Conservation (phyloP, 2,329 filamentous ascomycete genomes). For the Acarospora socialis region DNA sequence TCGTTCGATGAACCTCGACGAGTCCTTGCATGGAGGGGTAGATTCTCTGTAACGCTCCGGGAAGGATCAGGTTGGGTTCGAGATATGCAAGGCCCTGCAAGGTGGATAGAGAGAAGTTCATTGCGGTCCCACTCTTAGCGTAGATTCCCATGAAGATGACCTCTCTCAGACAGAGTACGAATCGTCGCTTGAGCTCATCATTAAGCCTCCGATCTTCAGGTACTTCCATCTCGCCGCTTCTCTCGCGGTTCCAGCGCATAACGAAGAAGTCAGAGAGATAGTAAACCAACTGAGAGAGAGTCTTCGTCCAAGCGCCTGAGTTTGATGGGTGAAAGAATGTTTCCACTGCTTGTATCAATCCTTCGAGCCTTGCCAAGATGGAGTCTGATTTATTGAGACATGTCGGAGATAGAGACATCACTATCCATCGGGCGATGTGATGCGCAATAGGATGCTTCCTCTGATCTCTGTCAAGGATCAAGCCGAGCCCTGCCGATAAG, state of each 20-base stretch:
- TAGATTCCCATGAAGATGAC: constrained; percentile 98
- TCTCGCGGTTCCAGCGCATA: constrained; percentile 92
- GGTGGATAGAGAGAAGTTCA: constrained; percentile 81
- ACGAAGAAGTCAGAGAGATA: constrained; percentile 94
- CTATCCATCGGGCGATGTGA: constrained; percentile 82
- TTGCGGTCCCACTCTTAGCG: constrained; percentile 81
- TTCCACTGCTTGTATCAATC: constrained; percentile 84
- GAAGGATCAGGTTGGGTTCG: constrained; percentile 81
- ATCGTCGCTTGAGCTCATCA: constrained; percentile 67
- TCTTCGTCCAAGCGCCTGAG: constrained; percentile 78
- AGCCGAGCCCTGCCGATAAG: constrained; percentile 63
- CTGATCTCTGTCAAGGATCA: constrained; percentile 81
- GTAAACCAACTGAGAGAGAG: constrained; percentile 77
- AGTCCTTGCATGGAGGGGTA: constrained; percentile 94
- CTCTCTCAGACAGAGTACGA: constrained; percentile 77
- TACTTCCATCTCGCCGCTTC: constrained; percentile 78
- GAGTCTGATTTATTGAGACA: constrained; percentile 67
- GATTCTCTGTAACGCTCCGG: constrained; percentile 85
- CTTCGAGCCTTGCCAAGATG: constrained; percentile 72
- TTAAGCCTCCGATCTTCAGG: constrained; percentile 68
- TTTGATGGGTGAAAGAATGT: constrained; percentile 99
- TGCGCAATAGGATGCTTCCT: constrained; percentile 88
- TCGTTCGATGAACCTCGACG: constrained; percentile 92
- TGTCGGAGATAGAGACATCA: constrained; percentile 79
- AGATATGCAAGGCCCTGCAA: constrained; percentile 80